Evolutionary conservation across 1,139 yeast species (phyloP).

Genomic region (Eremothecium sinecaudum): DNA sequence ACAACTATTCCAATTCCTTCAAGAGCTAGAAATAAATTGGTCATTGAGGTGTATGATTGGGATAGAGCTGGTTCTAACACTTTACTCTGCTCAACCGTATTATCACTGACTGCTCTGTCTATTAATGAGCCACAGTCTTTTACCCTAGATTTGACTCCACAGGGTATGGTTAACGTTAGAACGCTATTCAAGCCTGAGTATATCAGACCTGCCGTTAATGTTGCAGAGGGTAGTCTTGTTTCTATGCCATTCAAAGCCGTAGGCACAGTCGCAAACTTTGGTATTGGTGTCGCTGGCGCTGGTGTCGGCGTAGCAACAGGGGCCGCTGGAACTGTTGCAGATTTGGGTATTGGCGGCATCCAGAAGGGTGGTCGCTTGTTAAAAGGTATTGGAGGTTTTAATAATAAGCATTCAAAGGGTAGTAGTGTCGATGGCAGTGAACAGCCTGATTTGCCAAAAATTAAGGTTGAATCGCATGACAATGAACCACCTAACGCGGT

Average conservation of each 20-base stretch:
- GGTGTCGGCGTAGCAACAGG: constrained; percentile 30
- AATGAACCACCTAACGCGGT: constrained; percentile 10
- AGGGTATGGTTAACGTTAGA: constrained; percentile 47
- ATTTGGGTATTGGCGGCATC: constrained; percentile 36
- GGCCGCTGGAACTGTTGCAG: constrained; percentile 21
- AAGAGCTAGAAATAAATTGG: constrained; percentile 44
- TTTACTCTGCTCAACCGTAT: constrained; percentile 41
- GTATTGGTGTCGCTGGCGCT: constrained; percentile 32
- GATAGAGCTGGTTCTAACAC: constrained; percentile 64
- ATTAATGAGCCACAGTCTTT: constrained; percentile 40
- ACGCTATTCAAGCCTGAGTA: constrained; percentile 59
- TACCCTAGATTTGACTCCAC: constrained; percentile 45
- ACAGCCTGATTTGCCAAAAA: constrained; percentile 2
- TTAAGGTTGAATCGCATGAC: constrained; percentile 23
- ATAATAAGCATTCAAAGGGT: constrained; percentile 7
- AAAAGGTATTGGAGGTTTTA: constrained; percentile 22
- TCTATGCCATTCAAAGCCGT: constrained; percentile 44
- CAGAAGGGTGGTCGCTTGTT: constrained; percentile 38
- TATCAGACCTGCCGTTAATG: constrained; percentile 47
- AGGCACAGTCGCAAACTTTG: constrained; percentile 34
- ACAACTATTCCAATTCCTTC: constrained; percentile 52
- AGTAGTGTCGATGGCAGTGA: constrained; percentile 3
- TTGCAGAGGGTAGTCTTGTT: constrained; percentile 36
- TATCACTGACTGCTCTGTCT: constrained; percentile 43
- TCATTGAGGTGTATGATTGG: constrained; percentile 59